A percentile compares a stretch with the other conserved stretches of the same genome.
Conservation (phyloP, 805 yeast species). For the Scheffersomyces ergatensis region DNA sequence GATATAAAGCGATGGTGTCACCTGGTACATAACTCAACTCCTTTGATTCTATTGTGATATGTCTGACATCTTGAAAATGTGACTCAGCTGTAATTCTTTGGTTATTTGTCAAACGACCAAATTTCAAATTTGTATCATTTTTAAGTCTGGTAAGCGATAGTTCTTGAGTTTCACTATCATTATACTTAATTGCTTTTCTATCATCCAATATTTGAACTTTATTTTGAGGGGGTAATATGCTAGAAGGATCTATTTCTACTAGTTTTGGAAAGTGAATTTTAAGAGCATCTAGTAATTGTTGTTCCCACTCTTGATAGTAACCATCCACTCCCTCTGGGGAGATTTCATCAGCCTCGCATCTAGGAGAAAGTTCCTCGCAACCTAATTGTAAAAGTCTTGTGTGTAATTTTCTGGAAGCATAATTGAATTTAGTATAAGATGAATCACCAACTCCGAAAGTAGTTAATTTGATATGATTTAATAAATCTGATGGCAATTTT, state of each 20-base stretch:
- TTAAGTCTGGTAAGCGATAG: conserved; percentile 8
- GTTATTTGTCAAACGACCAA: conserved; percentile 52
- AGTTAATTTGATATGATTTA: conserved; percentile 62
- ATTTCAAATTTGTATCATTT: conserved; percentile 7
- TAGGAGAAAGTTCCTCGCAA: conserved; percentile 61
- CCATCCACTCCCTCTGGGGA: conserved; percentile 78
- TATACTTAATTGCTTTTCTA: background rate
- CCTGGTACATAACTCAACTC: conserved; percentile 61
- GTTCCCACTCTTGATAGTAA: conserved; percentile 74
- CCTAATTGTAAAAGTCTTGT: conserved; percentile 79
- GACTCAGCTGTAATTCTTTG: conserved; percentile 60
- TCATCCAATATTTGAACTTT: conserved; percentile 7
- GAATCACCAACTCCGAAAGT: conserved; percentile 94
- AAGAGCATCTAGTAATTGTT: conserved; percentile 35
- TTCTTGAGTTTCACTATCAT: conserved; percentile 20
- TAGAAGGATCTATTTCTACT: conserved; percentile 20
- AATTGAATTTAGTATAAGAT: conserved; percentile 83
- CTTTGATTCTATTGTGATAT: conserved; percentile 43
- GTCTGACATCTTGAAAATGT: conserved; percentile 91
- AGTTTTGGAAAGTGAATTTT: conserved; percentile 18
- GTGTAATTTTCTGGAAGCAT: conserved; percentile 84
- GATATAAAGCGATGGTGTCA: conserved; percentile 75
- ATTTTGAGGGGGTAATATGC: conserved; percentile 25
- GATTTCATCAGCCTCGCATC: conserved; percentile 91
- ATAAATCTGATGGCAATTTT: conserved; percentile 56